These are phyloP conservation scores for Pseudocercospora cruenta DNA, from an alignment of 2,329 filamentous ascomycete species.

Conservation along the genomic window DNA sequence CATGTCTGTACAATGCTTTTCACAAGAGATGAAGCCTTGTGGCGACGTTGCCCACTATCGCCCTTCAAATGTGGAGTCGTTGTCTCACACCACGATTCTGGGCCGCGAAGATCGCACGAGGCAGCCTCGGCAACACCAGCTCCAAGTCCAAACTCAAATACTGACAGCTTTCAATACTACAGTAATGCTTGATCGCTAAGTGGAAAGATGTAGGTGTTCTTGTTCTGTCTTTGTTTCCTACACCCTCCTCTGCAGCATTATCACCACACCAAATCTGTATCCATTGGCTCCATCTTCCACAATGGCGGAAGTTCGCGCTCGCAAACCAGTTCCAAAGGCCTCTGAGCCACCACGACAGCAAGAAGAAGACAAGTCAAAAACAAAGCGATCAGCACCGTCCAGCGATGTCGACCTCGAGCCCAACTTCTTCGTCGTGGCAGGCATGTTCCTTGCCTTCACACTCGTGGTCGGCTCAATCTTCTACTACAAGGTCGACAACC, in stretches of 20 bases:
- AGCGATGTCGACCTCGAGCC: conserved; percentile 25
- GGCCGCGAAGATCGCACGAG: neutral
- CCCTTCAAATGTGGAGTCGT: neutral
- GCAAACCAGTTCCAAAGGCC: conserved; percentile 20
- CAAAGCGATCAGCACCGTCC: conserved; percentile 9
- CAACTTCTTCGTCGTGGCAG: conserved; percentile 26
- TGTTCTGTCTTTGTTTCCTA: neutral
- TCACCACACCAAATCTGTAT: neutral
- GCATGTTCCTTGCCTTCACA: conserved; percentile 22
- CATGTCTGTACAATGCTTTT: neutral
- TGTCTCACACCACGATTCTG: neutral
- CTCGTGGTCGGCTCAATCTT: conserved; percentile 19
- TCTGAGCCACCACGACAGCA: conserved; percentile 11
- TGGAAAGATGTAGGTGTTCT: conserved; percentile 1
- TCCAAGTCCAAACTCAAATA: conserved; percentile 3
- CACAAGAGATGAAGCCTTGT: neutral
- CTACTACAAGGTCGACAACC: conserved; percentile 33
- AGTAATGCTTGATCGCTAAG: neutral
- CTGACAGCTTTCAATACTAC: neutral
- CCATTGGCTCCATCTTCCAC: neutral
- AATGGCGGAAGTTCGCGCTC: conserved; percentile 26
- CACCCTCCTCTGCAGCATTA: neutral
- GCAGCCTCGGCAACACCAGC: conserved; percentile 1
- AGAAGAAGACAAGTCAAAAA: conserved; percentile 21
- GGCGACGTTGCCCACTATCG: neutral